Conservation (phyloP, 192 early-diverging fungal genomes). For the Backusella tarrabulga region DNA sequence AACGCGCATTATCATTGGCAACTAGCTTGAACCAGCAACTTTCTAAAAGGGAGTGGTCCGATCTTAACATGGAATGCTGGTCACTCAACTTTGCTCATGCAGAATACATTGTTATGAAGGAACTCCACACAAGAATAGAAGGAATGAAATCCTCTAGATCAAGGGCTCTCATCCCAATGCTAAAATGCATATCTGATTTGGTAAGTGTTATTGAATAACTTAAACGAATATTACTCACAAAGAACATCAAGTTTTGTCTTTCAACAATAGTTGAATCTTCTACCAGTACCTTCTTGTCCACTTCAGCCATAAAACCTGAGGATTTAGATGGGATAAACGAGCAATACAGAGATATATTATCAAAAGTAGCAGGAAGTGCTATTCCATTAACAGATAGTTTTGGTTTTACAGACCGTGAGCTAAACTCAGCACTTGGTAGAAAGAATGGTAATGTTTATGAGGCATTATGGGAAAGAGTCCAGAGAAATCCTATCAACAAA, state of each 20-base stretch:
- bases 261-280: slow-evolving; percentile 47
- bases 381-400: slow-evolving; percentile 73
- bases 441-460: slow-evolving; percentile 73
- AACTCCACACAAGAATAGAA: slow-evolving; percentile 47
- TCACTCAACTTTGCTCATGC: slow-evolving; percentile 67
- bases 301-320: slow-evolving; percentile 40
- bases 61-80: slow-evolving; percentile 68
- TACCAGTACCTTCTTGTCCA: slow-evolving; percentile 41
- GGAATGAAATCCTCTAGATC: slow-evolving; percentile 2
- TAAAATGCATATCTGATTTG: slow-evolving; percentile 15
- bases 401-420: slow-evolving; percentile 61
- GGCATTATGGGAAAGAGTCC: slow-evolving; percentile 43
- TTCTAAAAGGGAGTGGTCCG: slow-evolving; percentile 56
- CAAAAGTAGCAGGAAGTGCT: slow-evolving; percentile 57
- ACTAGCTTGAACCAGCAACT: slow-evolving; percentile 53
- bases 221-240: slow-evolving; percentile 25
- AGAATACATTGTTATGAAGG: slow-evolving; percentile 65
- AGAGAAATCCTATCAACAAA: slow-evolving; percentile 26
- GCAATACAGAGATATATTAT: slow-evolving; percentile 33
- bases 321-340: slow-evolving; percentile 23
- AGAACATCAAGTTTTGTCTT: slow-evolving; percentile 37
- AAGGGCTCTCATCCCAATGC: slow-evolving; percentile 23
- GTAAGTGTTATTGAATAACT: background rate
- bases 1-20: slow-evolving; percentile 62
- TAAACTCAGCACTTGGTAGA: slow-evolving; percentile 67